A percentile compares a stretch with the other conserved stretches of the same genome.
phyloP scores from a whole-genome alignment of 805 yeast genomes.

The Wickerhamomyces strasburgensis region DNA sequence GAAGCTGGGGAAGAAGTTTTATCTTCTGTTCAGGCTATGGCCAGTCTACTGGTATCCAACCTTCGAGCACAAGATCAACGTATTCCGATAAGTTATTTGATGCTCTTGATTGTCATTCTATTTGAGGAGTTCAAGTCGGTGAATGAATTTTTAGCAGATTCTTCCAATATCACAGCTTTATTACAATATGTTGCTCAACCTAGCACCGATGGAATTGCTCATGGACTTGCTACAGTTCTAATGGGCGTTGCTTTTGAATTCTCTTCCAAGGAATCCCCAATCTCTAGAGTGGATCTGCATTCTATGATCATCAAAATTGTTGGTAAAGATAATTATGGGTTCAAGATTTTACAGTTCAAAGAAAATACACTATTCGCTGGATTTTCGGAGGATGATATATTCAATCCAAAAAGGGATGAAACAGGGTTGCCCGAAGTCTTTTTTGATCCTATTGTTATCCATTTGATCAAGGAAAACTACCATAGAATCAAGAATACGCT shows the following conservation, averaged over 20 bases:
- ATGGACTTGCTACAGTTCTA: constrained; percentile 67
- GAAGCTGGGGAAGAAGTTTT: constrained; percentile 65
- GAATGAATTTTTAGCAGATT: constrained; percentile 65
- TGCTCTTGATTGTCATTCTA: constrained; percentile 70
- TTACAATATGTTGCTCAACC: constrained; percentile 57
- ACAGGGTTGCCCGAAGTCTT: constrained; percentile 86
- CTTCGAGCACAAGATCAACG: constrained; percentile 65
- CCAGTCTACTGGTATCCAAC: constrained; percentile 67
- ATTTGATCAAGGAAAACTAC: constrained; percentile 63
- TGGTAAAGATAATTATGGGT: constrained; percentile 74
- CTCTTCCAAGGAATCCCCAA: constrained; percentile 52
- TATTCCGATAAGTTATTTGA: constrained; percentile 69
- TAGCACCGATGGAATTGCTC: constrained; percentile 48
- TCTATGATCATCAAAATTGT: constrained; percentile 61
- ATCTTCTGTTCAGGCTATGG: constrained; percentile 66
- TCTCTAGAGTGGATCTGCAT: constrained; percentile 55
- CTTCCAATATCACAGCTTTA: constrained; percentile 60
- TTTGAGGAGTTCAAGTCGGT: constrained; percentile 75
- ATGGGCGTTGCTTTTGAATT: constrained; percentile 82
- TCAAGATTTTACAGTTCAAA: constrained; percentile 68
- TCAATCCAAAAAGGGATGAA: constrained; percentile 56
- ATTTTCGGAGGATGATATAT: constrained; percentile 46
- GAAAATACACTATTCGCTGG: constrained; percentile 51
- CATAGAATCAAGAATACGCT: constrained; percentile 65
- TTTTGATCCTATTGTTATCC: constrained; percentile 60